A percentile compares a stretch with the other conserved stretches of the same genome.
phyloP scores from a whole-genome alignment of 2,329 filamentous ascomycete species.

The Fusarium mexicanum region DNA sequence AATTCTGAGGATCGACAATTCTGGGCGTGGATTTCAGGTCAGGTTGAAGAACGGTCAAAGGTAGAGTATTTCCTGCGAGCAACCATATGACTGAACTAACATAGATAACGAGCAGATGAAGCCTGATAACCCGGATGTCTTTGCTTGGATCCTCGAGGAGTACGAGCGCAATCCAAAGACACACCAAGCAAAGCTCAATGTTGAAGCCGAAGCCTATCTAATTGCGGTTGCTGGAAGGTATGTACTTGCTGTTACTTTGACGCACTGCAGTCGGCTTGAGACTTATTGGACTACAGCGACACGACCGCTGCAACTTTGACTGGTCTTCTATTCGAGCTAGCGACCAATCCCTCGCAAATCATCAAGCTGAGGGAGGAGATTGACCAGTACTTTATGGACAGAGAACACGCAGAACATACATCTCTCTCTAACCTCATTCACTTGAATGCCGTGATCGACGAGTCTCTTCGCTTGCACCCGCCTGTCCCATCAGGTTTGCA shows the following conservation, averaged over 20 bases:
- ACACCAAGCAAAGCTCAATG: constrained; percentile 36
- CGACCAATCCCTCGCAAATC: constrained; percentile 41
- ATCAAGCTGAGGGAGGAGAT: constrained; percentile 50
- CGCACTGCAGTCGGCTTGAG: neutral
- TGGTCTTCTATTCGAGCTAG: constrained; percentile 49
- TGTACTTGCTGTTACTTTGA: neutral
- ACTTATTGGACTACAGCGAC: constrained; percentile 39
- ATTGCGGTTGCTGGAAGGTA: constrained; percentile 48
- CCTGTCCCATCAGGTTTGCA: constrained; percentile 49
- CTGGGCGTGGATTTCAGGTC: constrained; percentile 10
- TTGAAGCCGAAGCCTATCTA: constrained; percentile 44
- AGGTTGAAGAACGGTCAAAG: constrained; percentile 16
- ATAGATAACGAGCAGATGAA: neutral
- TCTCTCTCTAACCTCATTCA: constrained; percentile 39
- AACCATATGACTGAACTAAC: neutral
- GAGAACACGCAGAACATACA: constrained; percentile 20
- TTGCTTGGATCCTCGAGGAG: constrained; percentile 46
- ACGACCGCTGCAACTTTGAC: constrained; percentile 50
- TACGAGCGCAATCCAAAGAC: constrained; percentile 31
- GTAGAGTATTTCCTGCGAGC: neutral
- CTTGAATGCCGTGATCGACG: constrained; percentile 52
- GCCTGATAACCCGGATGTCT: constrained; percentile 43
- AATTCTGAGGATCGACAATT: constrained; percentile 14
- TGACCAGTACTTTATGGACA: constrained; percentile 23
- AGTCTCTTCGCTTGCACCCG: constrained; percentile 52